Evolutionary conservation across 1,284 basidiomycete genomes (phyloP).

Genomic region (Ceratobasidium sp.): DNA sequence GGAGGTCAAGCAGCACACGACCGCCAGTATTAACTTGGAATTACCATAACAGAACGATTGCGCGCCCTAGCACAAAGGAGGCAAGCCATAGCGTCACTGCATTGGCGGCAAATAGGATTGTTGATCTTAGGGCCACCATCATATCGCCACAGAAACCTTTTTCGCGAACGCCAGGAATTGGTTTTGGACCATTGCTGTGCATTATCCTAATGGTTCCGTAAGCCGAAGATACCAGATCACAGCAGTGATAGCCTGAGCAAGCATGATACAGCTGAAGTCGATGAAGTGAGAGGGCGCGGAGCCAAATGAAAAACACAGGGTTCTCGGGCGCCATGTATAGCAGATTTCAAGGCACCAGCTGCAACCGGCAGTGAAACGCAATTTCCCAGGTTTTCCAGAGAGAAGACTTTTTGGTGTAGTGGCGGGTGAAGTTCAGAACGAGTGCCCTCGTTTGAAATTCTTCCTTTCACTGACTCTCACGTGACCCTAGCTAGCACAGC

Average conservation of each 20-base stretch:
- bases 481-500: conserved; percentile 9
- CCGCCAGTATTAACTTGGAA: not conserved
- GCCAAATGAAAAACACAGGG: not conserved
- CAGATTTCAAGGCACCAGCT: not conserved
- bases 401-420: conserved; percentile 7
- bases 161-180: not conserved
- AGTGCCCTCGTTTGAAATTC: conserved; percentile 17
- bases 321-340: not conserved
- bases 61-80: conserved; percentile 1
- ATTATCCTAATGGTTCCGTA: not conserved
- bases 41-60: not conserved
- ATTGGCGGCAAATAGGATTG: not conserved
- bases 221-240: not conserved
- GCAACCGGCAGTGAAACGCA: not conserved
- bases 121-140: not conserved
- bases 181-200: not conserved
- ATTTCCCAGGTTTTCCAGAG: not conserved
- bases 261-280: not conserved
- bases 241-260: not conserved
- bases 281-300: not conserved
- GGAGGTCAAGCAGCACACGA: not conserved
- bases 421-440: conserved; percentile 1
- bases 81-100: not conserved
- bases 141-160: not conserved
- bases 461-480: not conserved